Percentiles rank a stretch among this genome's conserved stretches.
Evolutionary conservation across 179 eudicot genomes (phyloP).

Genomic region (Beta corolliflora): DNA sequence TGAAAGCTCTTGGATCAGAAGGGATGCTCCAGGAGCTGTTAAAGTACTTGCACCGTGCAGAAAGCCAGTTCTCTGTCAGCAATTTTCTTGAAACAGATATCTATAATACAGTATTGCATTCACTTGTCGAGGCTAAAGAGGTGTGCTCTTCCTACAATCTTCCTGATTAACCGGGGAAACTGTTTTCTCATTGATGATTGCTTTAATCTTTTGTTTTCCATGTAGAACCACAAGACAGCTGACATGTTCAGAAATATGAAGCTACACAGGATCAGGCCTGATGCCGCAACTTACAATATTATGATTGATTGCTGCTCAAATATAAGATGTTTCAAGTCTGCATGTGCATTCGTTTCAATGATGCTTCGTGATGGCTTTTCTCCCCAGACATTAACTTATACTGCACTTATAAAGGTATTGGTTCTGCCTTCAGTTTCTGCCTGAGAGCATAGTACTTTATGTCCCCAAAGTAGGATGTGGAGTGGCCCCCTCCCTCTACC

Average conservation of each 20-base stretch:
- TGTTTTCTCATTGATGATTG: constrained; percentile 1
- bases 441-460: background rate
- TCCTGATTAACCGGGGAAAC: background rate
- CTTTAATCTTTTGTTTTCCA: constrained; percentile 23
- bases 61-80: constrained; percentile 41
- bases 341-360: constrained; percentile 63
- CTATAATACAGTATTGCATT: constrained; percentile 72
- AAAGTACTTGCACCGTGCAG: constrained; percentile 55
- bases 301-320: constrained; percentile 84
- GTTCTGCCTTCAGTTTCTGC: background rate
- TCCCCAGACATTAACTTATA: constrained; percentile 53
- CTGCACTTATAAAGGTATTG: constrained; percentile 71
- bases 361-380: constrained; percentile 75
- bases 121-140: constrained; percentile 74
- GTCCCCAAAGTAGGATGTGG: background rate
- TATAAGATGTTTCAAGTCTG: constrained; percentile 64
- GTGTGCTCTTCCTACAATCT: constrained; percentile 38
- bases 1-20: constrained; percentile 80
- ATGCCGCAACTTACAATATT: constrained; percentile 67
- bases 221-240: constrained; percentile 65
- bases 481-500: background rate
- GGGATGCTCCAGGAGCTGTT: constrained; percentile 74
- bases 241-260: constrained; percentile 67
- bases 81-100: constrained; percentile 37
- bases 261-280: constrained; percentile 44